Percentiles rank a stretch among this genome's conserved stretches.
phyloP scores from a whole-genome alignment of 371 early-diverging fungal genomes.

The Circinella minor region DNA sequence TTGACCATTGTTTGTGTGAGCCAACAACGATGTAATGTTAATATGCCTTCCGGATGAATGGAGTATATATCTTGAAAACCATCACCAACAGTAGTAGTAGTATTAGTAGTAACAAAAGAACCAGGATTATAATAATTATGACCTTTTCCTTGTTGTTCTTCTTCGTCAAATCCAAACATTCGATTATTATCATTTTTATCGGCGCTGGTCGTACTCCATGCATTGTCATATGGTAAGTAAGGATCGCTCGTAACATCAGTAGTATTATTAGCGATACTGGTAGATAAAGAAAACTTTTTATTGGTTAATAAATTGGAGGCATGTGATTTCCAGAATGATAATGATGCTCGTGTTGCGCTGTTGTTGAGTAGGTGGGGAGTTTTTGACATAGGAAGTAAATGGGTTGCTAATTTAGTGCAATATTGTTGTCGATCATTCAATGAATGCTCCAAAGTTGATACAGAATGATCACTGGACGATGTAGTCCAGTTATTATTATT shows the following conservation, averaged over 20 bases:
- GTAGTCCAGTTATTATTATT: too few relatives aligned
- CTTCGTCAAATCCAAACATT: slow-evolving; percentile 57
- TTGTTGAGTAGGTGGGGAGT: slow-evolving; percentile 29
- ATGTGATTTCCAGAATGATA: background rate
- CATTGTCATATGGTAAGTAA: background rate
- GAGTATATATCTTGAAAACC: slow-evolving; percentile 63
- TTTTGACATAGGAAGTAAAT: slow-evolving; percentile 37
- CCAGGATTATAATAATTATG: background rate
- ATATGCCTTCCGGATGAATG: slow-evolving; percentile 57
- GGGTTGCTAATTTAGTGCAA: slow-evolving; percentile 22
- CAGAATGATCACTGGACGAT: too few relatives aligned
- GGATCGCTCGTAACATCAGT: background rate
- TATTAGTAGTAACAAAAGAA: slow-evolving; percentile 8
- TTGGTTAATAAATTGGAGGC: background rate
- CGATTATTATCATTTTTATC: background rate
- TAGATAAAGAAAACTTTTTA: background rate
- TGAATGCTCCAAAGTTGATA: too few relatives aligned
- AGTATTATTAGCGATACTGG: background rate
- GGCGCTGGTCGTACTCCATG: background rate
- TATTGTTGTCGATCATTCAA: background rate
- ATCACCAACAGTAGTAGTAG: slow-evolving; percentile 38
- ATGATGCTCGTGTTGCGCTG: background rate
- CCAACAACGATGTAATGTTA: slow-evolving; percentile 64
- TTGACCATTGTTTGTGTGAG: slow-evolving; percentile 50
- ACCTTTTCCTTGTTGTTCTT: slow-evolving; percentile 32